A percentile compares a stretch with the other conserved stretches of the same genome.
Conservation (phyloP, 805 yeast genomes). For the Candida silvicultrix region DNA sequence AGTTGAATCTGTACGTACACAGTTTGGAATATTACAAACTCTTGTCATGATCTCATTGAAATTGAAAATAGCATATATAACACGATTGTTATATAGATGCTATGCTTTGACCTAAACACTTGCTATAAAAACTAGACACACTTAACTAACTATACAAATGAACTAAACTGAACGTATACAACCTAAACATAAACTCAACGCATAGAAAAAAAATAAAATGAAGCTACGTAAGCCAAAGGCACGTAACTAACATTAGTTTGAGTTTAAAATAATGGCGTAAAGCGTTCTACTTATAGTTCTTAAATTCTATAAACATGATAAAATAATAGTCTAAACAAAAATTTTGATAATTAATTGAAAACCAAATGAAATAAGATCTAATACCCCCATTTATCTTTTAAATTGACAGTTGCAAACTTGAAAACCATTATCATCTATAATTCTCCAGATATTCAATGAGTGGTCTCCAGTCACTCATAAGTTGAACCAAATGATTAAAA, state of each 20-base stretch:
- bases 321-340: neutral
- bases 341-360: neutral
- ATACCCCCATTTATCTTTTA: too few relatives aligned
- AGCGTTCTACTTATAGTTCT: neutral
- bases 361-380: neutral
- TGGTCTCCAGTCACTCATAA: conserved; percentile 19
- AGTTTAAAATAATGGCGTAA: neutral
- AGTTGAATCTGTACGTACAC: too few relatives aligned
- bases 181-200: neutral
- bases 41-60: too few relatives aligned
- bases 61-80: too few relatives aligned
- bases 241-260: neutral
- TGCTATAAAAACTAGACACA: neutral
- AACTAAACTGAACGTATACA: neutral
- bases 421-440: neutral
- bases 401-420: too few relatives aligned
- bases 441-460: neutral
- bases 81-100: too few relatives aligned
- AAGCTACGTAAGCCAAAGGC: neutral
- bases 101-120: neutral
- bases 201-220: neutral
- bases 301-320: neutral
- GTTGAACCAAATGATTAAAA: neutral
- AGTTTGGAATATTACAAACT: too few relatives aligned
- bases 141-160: conserved; percentile 1